Evolutionary conservation across 352 stramenopile species (phyloP).

Genomic region (Globisporangium splendens): DNA sequence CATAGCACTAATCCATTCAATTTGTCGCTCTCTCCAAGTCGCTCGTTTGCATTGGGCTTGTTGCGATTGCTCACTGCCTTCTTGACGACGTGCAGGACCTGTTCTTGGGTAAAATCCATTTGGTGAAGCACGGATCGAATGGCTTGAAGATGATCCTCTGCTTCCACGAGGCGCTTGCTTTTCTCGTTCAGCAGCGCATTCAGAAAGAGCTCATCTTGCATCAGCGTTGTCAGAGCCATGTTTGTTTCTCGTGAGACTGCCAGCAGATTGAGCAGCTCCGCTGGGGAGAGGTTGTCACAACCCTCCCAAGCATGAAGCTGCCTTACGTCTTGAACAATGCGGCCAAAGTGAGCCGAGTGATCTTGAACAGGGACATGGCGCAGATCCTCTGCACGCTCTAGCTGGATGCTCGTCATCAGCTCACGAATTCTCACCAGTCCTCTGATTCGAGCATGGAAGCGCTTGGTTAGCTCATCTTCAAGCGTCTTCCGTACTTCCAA

Average conservation of each 20-base stretch:
- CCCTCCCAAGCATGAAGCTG: slow-evolving; percentile 24
- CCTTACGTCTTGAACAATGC: slow-evolving; percentile 6
- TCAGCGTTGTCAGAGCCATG: slow-evolving; percentile 23
- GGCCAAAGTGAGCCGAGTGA: slow-evolving; percentile 14
- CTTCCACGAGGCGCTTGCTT: slow-evolving; percentile 43
- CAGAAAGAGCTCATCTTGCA: slow-evolving; percentile 39
- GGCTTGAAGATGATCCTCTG: slow-evolving; percentile 38
- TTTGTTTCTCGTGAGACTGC: slow-evolving; percentile 8
- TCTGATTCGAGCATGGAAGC: slow-evolving; percentile 31
- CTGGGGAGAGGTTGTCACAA: slow-evolving; percentile 16
- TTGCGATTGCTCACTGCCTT: slow-evolving; percentile 4
- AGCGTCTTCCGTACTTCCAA: slow-evolving; percentile 24
- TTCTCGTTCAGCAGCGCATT: slow-evolving; percentile 60
- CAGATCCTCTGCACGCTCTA: slow-evolving; percentile 36
- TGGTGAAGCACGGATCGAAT: slow-evolving; percentile 41
- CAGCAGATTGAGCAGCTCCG: slow-evolving; percentile 9
- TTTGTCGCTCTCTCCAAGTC: slow-evolving; percentile 6
- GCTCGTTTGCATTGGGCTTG: neutral
- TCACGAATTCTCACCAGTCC: slow-evolving; percentile 30
- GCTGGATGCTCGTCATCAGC: slow-evolving; percentile 34
- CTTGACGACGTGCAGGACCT: slow-evolving; percentile 37
- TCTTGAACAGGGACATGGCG: slow-evolving; percentile 34
- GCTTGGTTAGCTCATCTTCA: slow-evolving; percentile 38
- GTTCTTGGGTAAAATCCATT: slow-evolving; percentile 40
- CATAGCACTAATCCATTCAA: slow-evolving; percentile 24